phyloP scores from a whole-genome alignment of 2,329 filamentous ascomycete genomes.

The Colletotrichum abscissum region DNA sequence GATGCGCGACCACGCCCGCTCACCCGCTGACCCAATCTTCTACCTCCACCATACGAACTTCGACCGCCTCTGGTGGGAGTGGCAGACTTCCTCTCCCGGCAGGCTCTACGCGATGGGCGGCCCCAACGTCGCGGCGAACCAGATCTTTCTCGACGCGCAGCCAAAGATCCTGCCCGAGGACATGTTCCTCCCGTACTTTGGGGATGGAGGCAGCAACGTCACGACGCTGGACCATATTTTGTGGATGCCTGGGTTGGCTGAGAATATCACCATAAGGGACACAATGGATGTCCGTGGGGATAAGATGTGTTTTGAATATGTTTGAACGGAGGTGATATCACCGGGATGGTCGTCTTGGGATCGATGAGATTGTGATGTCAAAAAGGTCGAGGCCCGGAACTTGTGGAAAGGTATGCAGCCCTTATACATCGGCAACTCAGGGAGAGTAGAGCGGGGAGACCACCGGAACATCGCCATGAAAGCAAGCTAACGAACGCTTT shows the following conservation, averaged over 20 bases:
- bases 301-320: background rate
- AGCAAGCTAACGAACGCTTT: background rate
- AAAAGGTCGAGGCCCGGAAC: background rate
- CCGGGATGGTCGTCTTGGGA: background rate
- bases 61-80: conserved; percentile 14
- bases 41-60: conserved; percentile 12
- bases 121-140: background rate
- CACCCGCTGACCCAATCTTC: conserved; percentile 5
- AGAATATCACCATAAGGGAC: background rate
- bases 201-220: background rate
- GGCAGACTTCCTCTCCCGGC: conserved; percentile 22
- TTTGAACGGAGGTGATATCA: background rate
- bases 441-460: no score
- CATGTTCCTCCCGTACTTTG: background rate
- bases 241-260: background rate
- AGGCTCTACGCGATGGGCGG: conserved; percentile 11
- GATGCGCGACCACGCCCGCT: conserved; percentile 14
- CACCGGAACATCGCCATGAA: background rate
- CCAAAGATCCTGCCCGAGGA: background rate
- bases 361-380: background rate
- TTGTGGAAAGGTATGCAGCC: no score
- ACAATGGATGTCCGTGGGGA: background rate
- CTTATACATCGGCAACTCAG: background rate
- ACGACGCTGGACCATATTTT: background rate
- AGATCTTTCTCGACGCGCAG: no score